A percentile compares a stretch with the other conserved stretches of the same genome.
These are phyloP conservation scores for Glonium stellatum DNA, from an alignment of 495 filamentous ascomycete species.

Conservation along the genomic window DNA sequence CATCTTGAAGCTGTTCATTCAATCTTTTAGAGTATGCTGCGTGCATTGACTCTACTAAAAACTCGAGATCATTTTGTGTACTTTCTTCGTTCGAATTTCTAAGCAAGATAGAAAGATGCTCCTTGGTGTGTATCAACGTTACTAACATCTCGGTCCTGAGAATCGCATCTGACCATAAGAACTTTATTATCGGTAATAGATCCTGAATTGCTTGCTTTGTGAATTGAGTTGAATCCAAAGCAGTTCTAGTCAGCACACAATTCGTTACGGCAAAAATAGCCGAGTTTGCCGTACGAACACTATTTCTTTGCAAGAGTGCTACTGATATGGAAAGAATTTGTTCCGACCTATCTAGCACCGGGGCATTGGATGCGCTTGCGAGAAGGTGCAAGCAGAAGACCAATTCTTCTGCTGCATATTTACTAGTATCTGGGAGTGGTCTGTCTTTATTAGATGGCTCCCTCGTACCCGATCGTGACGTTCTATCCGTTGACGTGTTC, in stretches of 20 bases:
- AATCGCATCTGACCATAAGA: conserved; percentile 66
- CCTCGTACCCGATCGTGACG: conserved; percentile 7
- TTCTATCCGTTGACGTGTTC: not conserved
- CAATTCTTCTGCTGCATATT: conserved; percentile 46
- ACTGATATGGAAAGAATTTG: conserved; percentile 52
- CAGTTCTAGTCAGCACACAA: conserved; percentile 53
- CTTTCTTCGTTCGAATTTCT: conserved; percentile 21
- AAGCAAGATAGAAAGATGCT: conserved; percentile 48
- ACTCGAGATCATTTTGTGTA: conserved; percentile 30
- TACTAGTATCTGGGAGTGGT: conserved; percentile 2
- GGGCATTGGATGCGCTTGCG: conserved; percentile 62
- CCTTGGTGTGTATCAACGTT: conserved; percentile 59
- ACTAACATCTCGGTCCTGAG: conserved; percentile 66
- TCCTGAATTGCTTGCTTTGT: conserved; percentile 50
- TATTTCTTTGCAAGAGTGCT: conserved; percentile 55
- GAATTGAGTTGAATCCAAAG: conserved; percentile 61
- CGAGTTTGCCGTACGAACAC: conserved; percentile 56
- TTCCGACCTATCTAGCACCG: conserved; percentile 52
- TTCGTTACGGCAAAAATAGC: conserved; percentile 71
- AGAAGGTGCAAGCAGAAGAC: conserved; percentile 60
- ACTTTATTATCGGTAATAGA: conserved; percentile 62
- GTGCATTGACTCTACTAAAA: conserved; percentile 43
- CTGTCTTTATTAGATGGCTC: not conserved
- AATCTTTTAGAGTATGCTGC: conserved; percentile 65
- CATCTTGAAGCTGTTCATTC: conserved; percentile 63